Percentiles rank a stretch among this genome's conserved stretches.
phyloP scores from a whole-genome alignment of 78 protist species.

The Dictyostelium discoideum region DNA sequence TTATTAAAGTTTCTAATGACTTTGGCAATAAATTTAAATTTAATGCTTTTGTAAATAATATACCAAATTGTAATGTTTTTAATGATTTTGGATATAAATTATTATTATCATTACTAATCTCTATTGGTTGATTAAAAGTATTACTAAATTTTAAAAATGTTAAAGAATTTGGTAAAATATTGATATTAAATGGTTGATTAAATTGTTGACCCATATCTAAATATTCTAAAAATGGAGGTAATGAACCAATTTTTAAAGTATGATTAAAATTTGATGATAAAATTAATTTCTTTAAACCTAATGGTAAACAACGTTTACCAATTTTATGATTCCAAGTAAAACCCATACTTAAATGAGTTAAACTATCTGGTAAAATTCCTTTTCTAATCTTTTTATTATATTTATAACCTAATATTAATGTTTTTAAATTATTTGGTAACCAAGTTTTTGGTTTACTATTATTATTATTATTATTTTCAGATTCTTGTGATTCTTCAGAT shows the following conservation, averaged over 20 bases:
- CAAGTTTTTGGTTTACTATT: not conserved
- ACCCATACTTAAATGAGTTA: not conserved
- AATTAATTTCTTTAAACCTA: not conserved
- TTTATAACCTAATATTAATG: not conserved
- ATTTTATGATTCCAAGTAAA: not conserved
- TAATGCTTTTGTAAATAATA: not conserved
- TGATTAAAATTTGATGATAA: not conserved
- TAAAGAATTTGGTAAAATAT: not conserved
- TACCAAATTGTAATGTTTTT: not conserved
- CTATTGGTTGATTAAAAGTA: not conserved
- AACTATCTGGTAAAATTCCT: not conserved
- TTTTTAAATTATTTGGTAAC: not conserved
- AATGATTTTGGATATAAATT: not conserved
- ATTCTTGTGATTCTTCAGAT: not conserved
- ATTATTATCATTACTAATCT: not conserved
- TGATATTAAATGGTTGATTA: not conserved
- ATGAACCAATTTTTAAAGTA: not conserved
- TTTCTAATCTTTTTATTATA: not conserved
- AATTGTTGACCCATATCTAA: slow-evolving; percentile 9
- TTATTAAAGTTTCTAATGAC: not conserved
- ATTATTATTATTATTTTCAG: not conserved
- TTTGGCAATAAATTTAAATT: not conserved
- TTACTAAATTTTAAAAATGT: not conserved
- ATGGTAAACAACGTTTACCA: not conserved
- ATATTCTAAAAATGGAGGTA: slow-evolving; percentile 1